Evolutionary conservation across 78 protist species (phyloP).

Genomic region (Cavenderia fasciculata): DNA sequence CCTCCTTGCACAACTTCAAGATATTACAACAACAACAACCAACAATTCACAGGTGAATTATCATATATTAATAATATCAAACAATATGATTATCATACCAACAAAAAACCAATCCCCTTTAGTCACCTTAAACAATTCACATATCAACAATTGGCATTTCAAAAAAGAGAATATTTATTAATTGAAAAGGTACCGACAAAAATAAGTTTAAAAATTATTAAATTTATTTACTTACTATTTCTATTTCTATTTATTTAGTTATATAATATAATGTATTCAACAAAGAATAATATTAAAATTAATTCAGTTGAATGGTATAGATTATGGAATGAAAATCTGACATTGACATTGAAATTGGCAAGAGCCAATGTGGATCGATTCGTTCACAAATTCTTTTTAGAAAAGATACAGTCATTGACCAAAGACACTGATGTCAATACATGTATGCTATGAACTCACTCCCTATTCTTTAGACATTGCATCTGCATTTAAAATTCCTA

Average conservation of each 20-base stretch:
- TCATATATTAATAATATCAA: slow-evolving; percentile 32
- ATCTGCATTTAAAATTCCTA: slow-evolving; percentile 45
- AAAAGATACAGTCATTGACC: neutral
- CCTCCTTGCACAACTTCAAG: too few relatives aligned
- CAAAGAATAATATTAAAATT: neutral
- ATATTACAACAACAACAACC: too few relatives aligned
- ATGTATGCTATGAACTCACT: slow-evolving; percentile 29
- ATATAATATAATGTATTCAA: slow-evolving; percentile 12
- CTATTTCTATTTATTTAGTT: too few relatives aligned
- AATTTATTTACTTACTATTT: neutral
- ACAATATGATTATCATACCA: slow-evolving; percentile 11
- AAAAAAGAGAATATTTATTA: slow-evolving; percentile 32
- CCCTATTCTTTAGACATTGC: slow-evolving; percentile 5
- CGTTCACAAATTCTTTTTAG: slow-evolving; percentile 39
- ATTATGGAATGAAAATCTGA: slow-evolving; percentile 19
- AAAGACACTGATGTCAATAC: neutral
- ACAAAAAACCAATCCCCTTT: too few relatives aligned
- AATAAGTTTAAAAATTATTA: neutral
- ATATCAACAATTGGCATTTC: slow-evolving; percentile 56
- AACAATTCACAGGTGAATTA: slow-evolving; percentile 34
- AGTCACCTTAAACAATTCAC: too few relatives aligned
- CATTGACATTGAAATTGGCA: slow-evolving; percentile 1
- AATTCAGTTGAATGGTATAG: slow-evolving; percentile 38
- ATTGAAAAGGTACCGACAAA: slow-evolving; percentile 1
- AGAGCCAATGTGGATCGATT: slow-evolving; percentile 69